Base-by-base conservation (phyloP, 176 grass and related monocot genomes). In the Neostapfia colusana region DNA sequence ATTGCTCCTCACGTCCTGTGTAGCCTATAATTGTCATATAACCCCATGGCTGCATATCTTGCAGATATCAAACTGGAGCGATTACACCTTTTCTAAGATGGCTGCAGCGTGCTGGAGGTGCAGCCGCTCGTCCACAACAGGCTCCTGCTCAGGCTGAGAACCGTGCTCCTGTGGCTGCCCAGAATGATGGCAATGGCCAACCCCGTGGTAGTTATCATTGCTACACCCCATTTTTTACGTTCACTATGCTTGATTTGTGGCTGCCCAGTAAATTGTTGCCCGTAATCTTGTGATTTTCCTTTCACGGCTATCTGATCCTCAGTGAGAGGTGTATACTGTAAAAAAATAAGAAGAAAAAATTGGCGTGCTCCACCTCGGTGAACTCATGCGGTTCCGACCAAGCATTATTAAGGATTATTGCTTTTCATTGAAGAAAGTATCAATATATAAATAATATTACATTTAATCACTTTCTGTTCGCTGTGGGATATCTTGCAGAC, bases 31-130 rank as follows among this genome's bases (percentile, higher is more conserved):
- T 50, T 81, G 70, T 26, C 45, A 62, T 25, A 80, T 85, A 12
- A 79, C 61, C 37, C 66, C 21, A 18, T 72, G 55, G 13, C 65
- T 86, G 10, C 3, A 25, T 85, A 36, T 91, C 74, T 44, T 41
- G 10, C 55, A 94, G 95, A 72, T 98, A 94, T 86, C 91, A 98
- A 79, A 98, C 91, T 57, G 89, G 95, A 65, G 81, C 76, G 15
- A 82, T 98, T 82, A 63, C 84, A 69, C 91, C 91, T 74, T 82
- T 98, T 26, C n/a, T 94, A 72, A 79, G 91, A 81, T 88, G 85
- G 91, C 66, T 98, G 67, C 87, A 81, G 56, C 91, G 83, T 48
- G 89, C 76, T 0, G 87, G 74, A 83, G 88, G 77, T 36, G 70
- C 65, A 9, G 90, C 90, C 10, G 72, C 86, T 79, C 89, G 78